Evolutionary conservation across 345 rosid genomes (phyloP).

Genomic region (Isatis tinctoria): DNA sequence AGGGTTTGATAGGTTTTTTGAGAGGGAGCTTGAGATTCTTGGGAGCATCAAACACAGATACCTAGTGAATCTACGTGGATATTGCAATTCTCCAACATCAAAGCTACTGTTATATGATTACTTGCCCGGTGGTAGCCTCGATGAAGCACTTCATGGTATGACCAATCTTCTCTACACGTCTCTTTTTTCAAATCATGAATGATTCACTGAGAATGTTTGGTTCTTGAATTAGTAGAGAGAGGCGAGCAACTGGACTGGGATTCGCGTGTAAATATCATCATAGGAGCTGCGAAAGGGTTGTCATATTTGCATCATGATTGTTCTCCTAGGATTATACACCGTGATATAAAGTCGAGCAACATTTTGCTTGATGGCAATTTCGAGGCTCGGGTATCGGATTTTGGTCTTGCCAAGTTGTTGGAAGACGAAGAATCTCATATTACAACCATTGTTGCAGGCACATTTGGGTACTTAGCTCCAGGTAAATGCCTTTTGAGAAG

Average conservation of each 20-base stretch:
- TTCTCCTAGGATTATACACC: slow-evolving; percentile 96
- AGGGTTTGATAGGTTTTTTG: slow-evolving; percentile 92
- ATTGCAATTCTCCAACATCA: slow-evolving; percentile 89
- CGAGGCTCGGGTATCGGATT: slow-evolving; percentile 96
- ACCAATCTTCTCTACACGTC: not conserved
- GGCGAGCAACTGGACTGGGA: slow-evolving; percentile 95
- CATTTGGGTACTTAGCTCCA: slow-evolving; percentile 97
- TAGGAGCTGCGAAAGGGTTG: slow-evolving; percentile 96
- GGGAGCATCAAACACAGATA: slow-evolving; percentile 96
- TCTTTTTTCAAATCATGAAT: slow-evolving; percentile 4
- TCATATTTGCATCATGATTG: slow-evolving; percentile 97
- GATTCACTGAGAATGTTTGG: slow-evolving; percentile 1
- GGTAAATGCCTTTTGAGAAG: slow-evolving; percentile 36
- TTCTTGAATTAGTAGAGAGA: slow-evolving; percentile 52
- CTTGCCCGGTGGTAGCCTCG: slow-evolving; percentile 94
- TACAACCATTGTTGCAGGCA: slow-evolving; percentile 97
- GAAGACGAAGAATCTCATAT: slow-evolving; percentile 96
- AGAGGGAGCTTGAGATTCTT: slow-evolving; percentile 95
- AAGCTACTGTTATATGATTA: slow-evolving; percentile 86
- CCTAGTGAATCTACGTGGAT: slow-evolving; percentile 92
- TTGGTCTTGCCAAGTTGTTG: slow-evolving; percentile 92
- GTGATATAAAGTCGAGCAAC: slow-evolving; percentile 96
- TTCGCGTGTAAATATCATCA: slow-evolving; percentile 76
- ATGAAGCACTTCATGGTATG: slow-evolving; percentile 96
- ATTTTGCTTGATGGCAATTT: slow-evolving; percentile 92